phyloP scores from a whole-genome alignment of 495 filamentous ascomycete species.

The Delitschia confertaspora region DNA sequence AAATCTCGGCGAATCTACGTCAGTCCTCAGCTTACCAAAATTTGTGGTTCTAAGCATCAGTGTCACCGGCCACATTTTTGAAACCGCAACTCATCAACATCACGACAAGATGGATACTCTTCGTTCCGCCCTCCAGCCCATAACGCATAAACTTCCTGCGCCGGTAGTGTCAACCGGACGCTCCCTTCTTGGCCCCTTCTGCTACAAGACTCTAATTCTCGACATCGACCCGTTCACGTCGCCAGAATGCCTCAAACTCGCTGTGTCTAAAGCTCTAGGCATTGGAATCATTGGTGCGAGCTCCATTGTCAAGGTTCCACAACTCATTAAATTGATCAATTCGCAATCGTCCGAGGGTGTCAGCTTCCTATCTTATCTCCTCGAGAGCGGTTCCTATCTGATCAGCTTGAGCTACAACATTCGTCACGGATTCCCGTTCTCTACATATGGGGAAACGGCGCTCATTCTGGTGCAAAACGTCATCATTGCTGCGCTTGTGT shows the following conservation, averaged over 20 bases:
- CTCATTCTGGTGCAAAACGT: slow-evolving; percentile 88
- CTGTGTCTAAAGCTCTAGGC: slow-evolving; percentile 83
- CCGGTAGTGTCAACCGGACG: slow-evolving; percentile 67
- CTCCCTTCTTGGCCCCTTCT: slow-evolving; percentile 69
- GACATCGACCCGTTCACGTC: slow-evolving; percentile 65
- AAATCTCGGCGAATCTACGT: too few relatives aligned
- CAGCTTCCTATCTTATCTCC: slow-evolving; percentile 79
- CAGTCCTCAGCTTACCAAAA: too few relatives aligned
- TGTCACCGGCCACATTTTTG: too few relatives aligned
- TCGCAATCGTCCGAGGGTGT: slow-evolving; percentile 74
- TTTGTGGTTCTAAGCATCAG: too few relatives aligned
- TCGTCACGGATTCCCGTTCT: slow-evolving; percentile 85
- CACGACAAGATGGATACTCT: slow-evolving; percentile 39
- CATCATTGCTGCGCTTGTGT: slow-evolving; percentile 70
- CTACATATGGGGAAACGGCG: slow-evolving; percentile 89
- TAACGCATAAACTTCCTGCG: slow-evolving; percentile 69
- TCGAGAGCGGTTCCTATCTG: slow-evolving; percentile 78
- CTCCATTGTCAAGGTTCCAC: slow-evolving; percentile 87
- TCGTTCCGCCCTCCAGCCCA: slow-evolving; percentile 58
- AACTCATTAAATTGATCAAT: slow-evolving; percentile 79
- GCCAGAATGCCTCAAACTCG: slow-evolving; percentile 69
- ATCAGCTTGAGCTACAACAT: slow-evolving; percentile 85
- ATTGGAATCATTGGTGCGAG: slow-evolving; percentile 84
- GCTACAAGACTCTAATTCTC: slow-evolving; percentile 75
- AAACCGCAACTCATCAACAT: too few relatives aligned